Evolutionary conservation across 1,284 basidiomycete genomes (phyloP).

Genomic region (Chondrostereum purpureum): DNA sequence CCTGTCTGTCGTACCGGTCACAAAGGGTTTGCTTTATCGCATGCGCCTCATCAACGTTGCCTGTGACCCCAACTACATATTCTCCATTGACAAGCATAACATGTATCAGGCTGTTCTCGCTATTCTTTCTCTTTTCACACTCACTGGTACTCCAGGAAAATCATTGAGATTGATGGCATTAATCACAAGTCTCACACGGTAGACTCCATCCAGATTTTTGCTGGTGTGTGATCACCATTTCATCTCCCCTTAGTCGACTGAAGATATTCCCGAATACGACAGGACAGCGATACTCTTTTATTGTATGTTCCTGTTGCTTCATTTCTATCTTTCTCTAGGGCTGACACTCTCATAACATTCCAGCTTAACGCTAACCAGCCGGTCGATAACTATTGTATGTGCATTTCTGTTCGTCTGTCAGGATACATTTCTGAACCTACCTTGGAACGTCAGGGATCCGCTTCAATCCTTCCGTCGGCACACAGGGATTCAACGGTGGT

Average conservation of each 20-base stretch:
- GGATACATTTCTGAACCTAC: not conserved
- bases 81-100: conserved; percentile 33
- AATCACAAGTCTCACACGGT: conserved; percentile 23
- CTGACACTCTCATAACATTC: conserved; percentile 23
- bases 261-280: not conserved
- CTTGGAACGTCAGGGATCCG: conserved; percentile 21
- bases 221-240: conserved; percentile 13
- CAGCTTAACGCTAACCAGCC: conserved; percentile 10
- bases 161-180: conserved; percentile 33
- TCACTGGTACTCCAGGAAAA: conserved; percentile 24
- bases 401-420: not conserved
- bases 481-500: conserved; percentile 20
- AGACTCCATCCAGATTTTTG: conserved; percentile 22
- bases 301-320: conserved; percentile 24
- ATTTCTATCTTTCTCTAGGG: conserved; percentile 22
- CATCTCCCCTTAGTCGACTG: not conserved
- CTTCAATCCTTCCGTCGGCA: conserved; percentile 18
- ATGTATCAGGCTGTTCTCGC: conserved; percentile 26
- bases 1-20: conserved; percentile 14
- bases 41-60: conserved; percentile 28
- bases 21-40: conserved; percentile 20
- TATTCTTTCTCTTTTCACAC: not conserved
- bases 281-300: conserved; percentile 26
- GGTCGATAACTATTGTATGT: conserved; percentile 14
- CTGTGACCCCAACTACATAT: conserved; percentile 29